Evolutionary conservation across 495 filamentous ascomycete genomes (phyloP).

Genomic region (Chlorociboria aeruginascens): DNA sequence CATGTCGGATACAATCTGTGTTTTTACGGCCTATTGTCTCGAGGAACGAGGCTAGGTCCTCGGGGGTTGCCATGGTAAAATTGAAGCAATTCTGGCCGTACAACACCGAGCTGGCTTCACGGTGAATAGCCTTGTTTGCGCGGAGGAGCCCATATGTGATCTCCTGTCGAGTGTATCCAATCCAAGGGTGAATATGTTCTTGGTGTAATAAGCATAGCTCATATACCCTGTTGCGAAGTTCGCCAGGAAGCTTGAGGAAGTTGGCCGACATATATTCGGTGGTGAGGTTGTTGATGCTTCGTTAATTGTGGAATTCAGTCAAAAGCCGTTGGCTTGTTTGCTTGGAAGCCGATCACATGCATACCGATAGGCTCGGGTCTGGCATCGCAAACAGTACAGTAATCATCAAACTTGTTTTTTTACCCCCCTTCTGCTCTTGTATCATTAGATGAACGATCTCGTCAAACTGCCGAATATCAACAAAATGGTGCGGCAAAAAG

Average conservation of each 20-base stretch:
- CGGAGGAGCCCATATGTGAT: slow-evolving; percentile 6
- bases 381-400: too few species aligned
- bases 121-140: slow-evolving; percentile 8
- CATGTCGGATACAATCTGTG: slow-evolving; percentile 5
- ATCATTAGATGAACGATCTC: neutral
- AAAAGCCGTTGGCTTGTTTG: too few species aligned
- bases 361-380: too few species aligned
- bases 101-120: slow-evolving; percentile 7
- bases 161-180: neutral
- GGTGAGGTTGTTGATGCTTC: slow-evolving; percentile 10
- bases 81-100: slow-evolving; percentile 11
- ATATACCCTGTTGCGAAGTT: slow-evolving; percentile 14
- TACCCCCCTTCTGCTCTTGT: neutral
- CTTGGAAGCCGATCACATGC: too few species aligned
- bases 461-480: neutral
- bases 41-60: slow-evolving; percentile 5
- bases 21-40: slow-evolving; percentile 4
- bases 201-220: slow-evolving; percentile 7
- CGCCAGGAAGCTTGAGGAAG: slow-evolving; percentile 11
- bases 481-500: slow-evolving; percentile 10
- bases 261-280: slow-evolving; percentile 8
- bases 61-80: slow-evolving; percentile 2
- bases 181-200: slow-evolving; percentile 9
- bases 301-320: slow-evolving; percentile 3
- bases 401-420: too few species aligned